Evolutionary conservation across 2,329 filamentous ascomycete species (phyloP).

Genomic region (Dactylellina cionopaga): DNA sequence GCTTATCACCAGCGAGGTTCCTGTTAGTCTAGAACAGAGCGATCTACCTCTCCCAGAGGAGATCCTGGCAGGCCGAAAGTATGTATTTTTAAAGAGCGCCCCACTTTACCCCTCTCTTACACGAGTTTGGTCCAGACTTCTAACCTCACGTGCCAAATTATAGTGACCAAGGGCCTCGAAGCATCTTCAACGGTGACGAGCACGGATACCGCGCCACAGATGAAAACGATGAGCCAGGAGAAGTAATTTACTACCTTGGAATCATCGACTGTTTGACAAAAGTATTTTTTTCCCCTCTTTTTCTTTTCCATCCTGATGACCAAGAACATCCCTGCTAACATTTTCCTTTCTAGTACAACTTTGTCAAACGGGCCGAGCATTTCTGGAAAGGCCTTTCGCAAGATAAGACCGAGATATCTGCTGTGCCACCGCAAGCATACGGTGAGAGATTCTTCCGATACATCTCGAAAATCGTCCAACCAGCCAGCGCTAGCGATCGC

Average conservation of each 20-base stretch:
- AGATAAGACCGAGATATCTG: slow-evolving; percentile 87
- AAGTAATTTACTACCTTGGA: slow-evolving; percentile 96
- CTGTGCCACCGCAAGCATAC: slow-evolving; percentile 87
- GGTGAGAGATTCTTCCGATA: slow-evolving; percentile 94
- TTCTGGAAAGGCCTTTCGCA: slow-evolving; percentile 94
- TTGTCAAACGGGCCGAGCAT: slow-evolving; percentile 93
- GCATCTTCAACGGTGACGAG: slow-evolving; percentile 89
- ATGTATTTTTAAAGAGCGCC: slow-evolving; percentile 34
- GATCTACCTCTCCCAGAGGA: slow-evolving; percentile 89
- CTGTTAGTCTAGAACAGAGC: slow-evolving; percentile 88
- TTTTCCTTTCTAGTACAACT: slow-evolving; percentile 74
- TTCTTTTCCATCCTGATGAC: slow-evolving; percentile 33
- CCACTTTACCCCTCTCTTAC: slow-evolving; percentile 6
- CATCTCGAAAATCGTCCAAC: slow-evolving; percentile 89
- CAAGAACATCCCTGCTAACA: slow-evolving; percentile 56
- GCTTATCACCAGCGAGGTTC: slow-evolving; percentile 90
- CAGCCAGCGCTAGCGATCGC: slow-evolving; percentile 71
- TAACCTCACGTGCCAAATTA: slow-evolving; percentile 56
- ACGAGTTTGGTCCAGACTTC: slow-evolving; percentile 44
- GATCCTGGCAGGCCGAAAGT: slow-evolving; percentile 62
- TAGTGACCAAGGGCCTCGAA: slow-evolving; percentile 74
- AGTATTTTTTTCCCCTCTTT: slow-evolving; percentile 63
- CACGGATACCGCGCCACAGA: slow-evolving; percentile 93
- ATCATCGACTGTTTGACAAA: slow-evolving; percentile 98
- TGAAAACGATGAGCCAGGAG: slow-evolving; percentile 82